Evolutionary conservation across 345 rosid genomes (phyloP).

Genomic region (Populus nigra): DNA sequence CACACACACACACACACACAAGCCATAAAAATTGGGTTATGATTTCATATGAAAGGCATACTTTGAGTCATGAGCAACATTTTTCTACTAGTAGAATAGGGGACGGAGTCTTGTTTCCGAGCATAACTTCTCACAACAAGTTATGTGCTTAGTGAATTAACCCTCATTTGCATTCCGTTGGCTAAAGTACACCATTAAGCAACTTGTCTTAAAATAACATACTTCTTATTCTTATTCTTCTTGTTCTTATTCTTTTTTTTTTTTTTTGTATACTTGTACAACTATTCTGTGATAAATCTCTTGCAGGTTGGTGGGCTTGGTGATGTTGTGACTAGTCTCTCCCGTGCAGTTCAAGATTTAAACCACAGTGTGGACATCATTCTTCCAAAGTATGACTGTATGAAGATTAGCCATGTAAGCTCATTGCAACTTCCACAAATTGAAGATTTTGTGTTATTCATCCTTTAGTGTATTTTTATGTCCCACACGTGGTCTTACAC

Average conservation of each 20-base stretch:
- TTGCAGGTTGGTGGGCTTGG: slow-evolving; percentile 96
- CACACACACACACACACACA: no score
- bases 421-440: slow-evolving; percentile 21
- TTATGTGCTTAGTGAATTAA: no score
- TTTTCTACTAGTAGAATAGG: no score
- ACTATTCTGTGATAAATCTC: slow-evolving; percentile 7
- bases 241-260: no score
- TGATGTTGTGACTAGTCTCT: slow-evolving; percentile 93
- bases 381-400: slow-evolving; percentile 87
- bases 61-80: no score
- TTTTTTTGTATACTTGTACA: neutral
- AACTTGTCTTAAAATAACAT: neutral
- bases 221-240: no score
- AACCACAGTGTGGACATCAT: slow-evolving; percentile 82
- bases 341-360: slow-evolving; percentile 94
- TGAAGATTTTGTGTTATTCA: neutral
- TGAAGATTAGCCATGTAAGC: slow-evolving; percentile 74
- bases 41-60: no score
- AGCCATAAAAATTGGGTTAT: no score
- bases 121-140: no score
- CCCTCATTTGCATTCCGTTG: no score
- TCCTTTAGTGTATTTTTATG: neutral
- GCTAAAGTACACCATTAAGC: neutral
- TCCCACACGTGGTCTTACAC: no score
- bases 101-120: no score